Conservation (phyloP, 1,139 yeast species). For the Diutina rugosa region DNA sequence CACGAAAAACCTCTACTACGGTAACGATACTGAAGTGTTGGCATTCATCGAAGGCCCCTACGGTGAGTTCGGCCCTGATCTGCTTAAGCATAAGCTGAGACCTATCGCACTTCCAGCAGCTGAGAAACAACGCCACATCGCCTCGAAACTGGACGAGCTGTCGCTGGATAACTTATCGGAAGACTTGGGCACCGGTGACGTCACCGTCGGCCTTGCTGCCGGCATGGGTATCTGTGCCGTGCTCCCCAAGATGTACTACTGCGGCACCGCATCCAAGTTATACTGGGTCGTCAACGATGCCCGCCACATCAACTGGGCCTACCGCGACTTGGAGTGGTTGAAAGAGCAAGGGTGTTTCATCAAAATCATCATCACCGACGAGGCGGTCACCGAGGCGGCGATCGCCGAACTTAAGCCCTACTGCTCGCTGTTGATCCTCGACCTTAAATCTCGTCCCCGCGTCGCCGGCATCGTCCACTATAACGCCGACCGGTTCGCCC, state of each 20-base stretch:
- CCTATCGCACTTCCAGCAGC: background rate
- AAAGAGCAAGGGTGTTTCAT: background rate
- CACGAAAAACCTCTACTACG: slow-evolving; percentile 4
- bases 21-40: slow-evolving; percentile 6
- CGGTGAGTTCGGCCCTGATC: slow-evolving; percentile 5
- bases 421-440: background rate
- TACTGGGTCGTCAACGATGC: slow-evolving; percentile 6
- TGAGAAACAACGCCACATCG: background rate
- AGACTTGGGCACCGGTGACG: slow-evolving; percentile 3
- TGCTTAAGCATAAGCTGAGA: background rate
- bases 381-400: background rate
- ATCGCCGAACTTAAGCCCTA: background rate
- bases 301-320: slow-evolving; percentile 5
- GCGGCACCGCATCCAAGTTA: slow-evolving; percentile 4
- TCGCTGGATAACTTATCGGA: background rate
- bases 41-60: slow-evolving; percentile 9
- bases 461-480: background rate
- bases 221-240: slow-evolving; percentile 8
- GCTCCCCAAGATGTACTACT: slow-evolving; percentile 5
- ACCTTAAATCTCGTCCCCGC: background rate
- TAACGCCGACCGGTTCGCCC: background rate
- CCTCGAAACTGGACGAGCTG: background rate
- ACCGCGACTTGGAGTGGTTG: slow-evolving; percentile 5
- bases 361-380: background rate
- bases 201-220: slow-evolving; percentile 7